phyloP scores from a whole-genome alignment of 192 early-diverging fungal genomes.

The Podila minutissima region DNA sequence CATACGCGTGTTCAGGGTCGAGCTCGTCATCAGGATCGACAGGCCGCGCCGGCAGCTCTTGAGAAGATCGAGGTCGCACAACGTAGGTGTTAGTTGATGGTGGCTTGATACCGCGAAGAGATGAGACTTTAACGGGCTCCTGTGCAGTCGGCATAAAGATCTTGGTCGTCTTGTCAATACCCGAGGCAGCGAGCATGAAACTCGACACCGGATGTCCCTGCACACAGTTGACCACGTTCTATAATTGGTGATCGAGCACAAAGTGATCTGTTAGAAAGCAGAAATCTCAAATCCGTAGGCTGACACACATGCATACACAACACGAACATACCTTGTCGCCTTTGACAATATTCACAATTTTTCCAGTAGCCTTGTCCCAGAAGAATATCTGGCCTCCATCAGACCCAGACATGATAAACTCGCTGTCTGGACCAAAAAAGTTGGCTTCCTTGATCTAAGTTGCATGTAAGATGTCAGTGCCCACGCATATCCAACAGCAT shows the following conservation, averaged over 20 bases:
- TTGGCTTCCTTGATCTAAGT: conserved; percentile 76
- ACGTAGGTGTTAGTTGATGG: conserved; percentile 1
- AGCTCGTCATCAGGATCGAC: conserved; percentile 4
- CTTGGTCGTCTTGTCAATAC: conserved; percentile 80
- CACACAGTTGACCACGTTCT: conserved; percentile 55
- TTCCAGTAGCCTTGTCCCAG: conserved; percentile 70
- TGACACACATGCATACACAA: not conserved
- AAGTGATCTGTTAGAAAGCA: too few relatives aligned
- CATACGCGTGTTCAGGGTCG: conserved; percentile 15
- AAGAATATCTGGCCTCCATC: conserved; percentile 79
- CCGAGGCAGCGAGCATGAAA: conserved; percentile 70
- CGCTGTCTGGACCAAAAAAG: conserved; percentile 72
- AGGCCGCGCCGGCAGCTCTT: not conserved
- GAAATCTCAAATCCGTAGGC: too few relatives aligned
- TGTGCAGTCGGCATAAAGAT: conserved; percentile 65
- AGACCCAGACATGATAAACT: conserved; percentile 78
- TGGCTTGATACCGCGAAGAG: conserved; percentile 20
- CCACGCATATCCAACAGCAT: not conserved
- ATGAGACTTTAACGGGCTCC: conserved; percentile 33
- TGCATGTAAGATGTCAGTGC: not conserved
- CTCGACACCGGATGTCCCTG: conserved; percentile 69
- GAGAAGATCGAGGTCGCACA: not conserved
- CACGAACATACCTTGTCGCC: conserved; percentile 60
- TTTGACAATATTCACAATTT: conserved; percentile 68
- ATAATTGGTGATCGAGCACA: not conserved